These are phyloP conservation scores for Ministeria vibrans DNA, from an alignment of 78 protist genomes.

Conservation along the genomic window DNA sequence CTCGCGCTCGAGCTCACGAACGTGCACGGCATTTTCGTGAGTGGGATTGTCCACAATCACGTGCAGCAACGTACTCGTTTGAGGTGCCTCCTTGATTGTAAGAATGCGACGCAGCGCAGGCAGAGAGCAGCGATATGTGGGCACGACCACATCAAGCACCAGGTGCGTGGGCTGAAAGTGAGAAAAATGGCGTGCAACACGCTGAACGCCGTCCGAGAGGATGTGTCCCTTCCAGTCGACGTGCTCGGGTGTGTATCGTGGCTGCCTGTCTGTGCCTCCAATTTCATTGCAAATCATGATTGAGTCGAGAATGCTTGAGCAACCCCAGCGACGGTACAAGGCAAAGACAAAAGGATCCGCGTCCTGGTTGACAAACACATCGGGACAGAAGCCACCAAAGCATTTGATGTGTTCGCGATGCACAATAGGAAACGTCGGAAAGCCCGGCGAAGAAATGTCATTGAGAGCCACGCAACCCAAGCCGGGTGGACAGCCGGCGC, in stretches of 20 bases:
- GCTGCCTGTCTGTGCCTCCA: not conserved
- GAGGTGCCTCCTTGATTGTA: not conserved
- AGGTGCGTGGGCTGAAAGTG: not conserved
- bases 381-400: conserved; percentile 1
- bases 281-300: not conserved
- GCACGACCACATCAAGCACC: not conserved
- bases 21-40: not conserved
- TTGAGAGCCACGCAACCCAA: conserved; percentile 13
- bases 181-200: not conserved
- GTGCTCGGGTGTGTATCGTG: not conserved
- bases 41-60: not conserved
- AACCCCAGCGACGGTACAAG: not conserved
- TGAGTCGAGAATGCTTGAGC: not conserved
- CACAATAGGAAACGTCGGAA: conserved; percentile 15
- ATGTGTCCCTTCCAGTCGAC: not conserved
- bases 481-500: not conserved
- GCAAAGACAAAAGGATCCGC: conserved; percentile 3
- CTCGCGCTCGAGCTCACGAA: not conserved
- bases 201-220: not conserved
- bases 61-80: not conserved
- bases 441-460: not conserved
- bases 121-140: not conserved
- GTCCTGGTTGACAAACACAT: conserved; percentile 14
- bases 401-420: not conserved
- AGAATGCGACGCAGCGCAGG: not conserved